These are phyloP conservation scores for Tricholoma flavovirens DNA, from an alignment of 768 basidiomycete species.

Conservation along the genomic window DNA sequence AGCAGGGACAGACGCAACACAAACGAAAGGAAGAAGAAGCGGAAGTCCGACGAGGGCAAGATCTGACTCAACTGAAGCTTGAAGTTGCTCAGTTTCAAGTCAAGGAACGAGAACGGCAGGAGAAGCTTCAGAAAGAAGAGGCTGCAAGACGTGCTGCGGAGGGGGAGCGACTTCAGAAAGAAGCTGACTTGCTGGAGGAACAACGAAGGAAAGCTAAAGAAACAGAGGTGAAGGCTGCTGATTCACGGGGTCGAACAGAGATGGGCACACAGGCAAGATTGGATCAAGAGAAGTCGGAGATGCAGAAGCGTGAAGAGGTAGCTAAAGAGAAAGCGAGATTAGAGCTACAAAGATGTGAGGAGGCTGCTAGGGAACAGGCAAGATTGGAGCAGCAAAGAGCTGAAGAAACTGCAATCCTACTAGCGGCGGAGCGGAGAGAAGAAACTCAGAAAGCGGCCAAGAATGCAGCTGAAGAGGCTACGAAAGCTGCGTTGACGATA, in stretches of 20 bases:
- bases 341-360: not conserved
- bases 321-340: slow-evolving; percentile 1
- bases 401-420: not conserved
- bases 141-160: not conserved
- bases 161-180: not conserved
- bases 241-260: not conserved
- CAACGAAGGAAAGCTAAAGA: not conserved
- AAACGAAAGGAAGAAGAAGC: slow-evolving; percentile 3
- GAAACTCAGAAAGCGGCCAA: not conserved
- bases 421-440: not conserved
- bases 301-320: slow-evolving; percentile 1
- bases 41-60: slow-evolving; percentile 1
- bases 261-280: not conserved
- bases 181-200: not conserved
- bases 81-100: slow-evolving; percentile 6
- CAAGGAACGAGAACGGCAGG: slow-evolving; percentile 3
- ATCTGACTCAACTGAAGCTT: slow-evolving; percentile 2
- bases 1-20: slow-evolving; percentile 3
- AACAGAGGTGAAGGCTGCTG: not conserved
- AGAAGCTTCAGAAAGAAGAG: not conserved
- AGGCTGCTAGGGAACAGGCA: not conserved
- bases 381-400: not conserved
- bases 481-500: not conserved
- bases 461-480: not conserved
- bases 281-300: not conserved